phyloP scores from a whole-genome alignment of 495 filamentous ascomycete species.

The Mytilinidion resinicola region DNA sequence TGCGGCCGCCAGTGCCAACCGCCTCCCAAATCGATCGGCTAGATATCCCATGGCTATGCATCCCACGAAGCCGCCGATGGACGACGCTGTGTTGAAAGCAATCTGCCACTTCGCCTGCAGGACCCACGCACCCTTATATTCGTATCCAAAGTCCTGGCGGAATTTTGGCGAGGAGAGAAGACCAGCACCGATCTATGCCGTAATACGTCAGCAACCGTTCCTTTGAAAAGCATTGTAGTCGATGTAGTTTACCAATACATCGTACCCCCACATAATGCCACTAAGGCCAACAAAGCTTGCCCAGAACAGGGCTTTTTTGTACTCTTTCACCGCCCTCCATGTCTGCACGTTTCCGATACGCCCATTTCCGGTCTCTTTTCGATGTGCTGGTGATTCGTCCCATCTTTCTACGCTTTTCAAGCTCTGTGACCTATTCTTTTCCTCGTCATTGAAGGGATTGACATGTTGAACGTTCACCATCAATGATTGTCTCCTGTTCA shows the following conservation, averaged over 20 bases:
- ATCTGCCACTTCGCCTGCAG: constrained; percentile 3
- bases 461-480: too few species aligned
- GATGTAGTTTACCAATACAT: neutral
- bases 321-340: neutral
- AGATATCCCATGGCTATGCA: constrained; percentile 1
- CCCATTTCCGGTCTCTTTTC: neutral
- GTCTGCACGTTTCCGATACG: neutral
- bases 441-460: too few species aligned
- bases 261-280: neutral
- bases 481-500: too few species aligned
- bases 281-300: constrained; percentile 1
- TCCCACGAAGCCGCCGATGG: neutral
- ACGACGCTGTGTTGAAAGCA: neutral
- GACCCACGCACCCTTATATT: neutral
- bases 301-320: neutral
- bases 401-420: neutral
- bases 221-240: neutral
- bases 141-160: neutral
- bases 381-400: neutral
- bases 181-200: neutral
- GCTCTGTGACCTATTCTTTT: too few species aligned
- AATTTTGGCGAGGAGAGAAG: constrained; percentile 1
- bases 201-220: neutral
- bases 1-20: neutral
- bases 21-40: neutral